A percentile compares a stretch with the other conserved stretches of the same genome.
Evolutionary conservation across 2,329 filamentous ascomycete genomes (phyloP).

Genomic region (Ilyonectria destructans): DNA sequence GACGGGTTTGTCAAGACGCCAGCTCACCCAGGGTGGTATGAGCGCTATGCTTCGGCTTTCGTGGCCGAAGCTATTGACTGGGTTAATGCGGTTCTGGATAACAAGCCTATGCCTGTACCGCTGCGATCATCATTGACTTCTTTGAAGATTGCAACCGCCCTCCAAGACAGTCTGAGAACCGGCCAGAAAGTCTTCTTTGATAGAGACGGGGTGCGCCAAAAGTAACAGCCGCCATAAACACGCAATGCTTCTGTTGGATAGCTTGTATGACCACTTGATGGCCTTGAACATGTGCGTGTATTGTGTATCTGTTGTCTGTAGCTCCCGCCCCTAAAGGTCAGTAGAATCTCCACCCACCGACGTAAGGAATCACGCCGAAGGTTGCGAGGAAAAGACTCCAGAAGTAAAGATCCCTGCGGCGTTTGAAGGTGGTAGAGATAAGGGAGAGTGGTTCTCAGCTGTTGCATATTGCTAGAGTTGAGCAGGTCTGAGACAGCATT

Average conservation of each 20-base stretch:
- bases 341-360: no score
- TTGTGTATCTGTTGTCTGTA: no score
- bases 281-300: no score
- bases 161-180: slow-evolving; percentile 37
- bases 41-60: slow-evolving; percentile 49
- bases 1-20: slow-evolving; percentile 43
- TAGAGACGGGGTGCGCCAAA: neutral
- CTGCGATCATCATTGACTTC: slow-evolving; percentile 30
- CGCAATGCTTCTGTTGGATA: no score
- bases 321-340: no score
- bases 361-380: slow-evolving; percentile 53
- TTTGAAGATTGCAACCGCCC: slow-evolving; percentile 37
- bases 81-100: slow-evolving; percentile 36
- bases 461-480: no score
- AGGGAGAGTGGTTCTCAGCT: slow-evolving; percentile 30
- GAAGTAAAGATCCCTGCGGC: slow-evolving; percentile 55
- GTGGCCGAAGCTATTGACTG: slow-evolving; percentile 47
- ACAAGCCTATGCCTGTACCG: slow-evolving; percentile 36
- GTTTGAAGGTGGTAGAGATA: slow-evolving; percentile 53
- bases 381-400: slow-evolving; percentile 57
- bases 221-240: no score
- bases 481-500: no score
- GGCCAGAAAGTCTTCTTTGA: slow-evolving; percentile 31
- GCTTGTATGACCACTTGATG: no score
- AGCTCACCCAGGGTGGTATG: slow-evolving; percentile 45